phyloP scores from a whole-genome alignment of 805 yeast genomes.

The Kregervanrija delftensis region DNA sequence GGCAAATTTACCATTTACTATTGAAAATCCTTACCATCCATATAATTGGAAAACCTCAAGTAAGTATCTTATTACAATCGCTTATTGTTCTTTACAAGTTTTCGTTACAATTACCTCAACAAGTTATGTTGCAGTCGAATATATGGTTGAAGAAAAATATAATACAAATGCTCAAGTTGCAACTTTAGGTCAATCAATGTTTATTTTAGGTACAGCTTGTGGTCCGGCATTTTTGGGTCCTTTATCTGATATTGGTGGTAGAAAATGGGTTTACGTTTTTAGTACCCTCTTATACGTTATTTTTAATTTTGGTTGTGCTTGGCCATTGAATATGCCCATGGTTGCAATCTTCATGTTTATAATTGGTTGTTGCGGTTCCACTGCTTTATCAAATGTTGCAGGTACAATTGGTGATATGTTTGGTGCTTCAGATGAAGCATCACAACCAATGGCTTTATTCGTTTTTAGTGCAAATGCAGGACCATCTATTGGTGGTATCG shows the following conservation, averaged over 20 bases:
- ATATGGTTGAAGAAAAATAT: constrained; percentile 21
- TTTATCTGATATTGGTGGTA: constrained; percentile 29
- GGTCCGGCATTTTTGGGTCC: constrained; percentile 33
- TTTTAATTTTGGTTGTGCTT: constrained; percentile 30
- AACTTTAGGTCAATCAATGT: constrained; percentile 29
- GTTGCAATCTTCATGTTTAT: constrained; percentile 28
- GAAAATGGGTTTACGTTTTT: constrained; percentile 31
- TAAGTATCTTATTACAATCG: constrained; percentile 20
- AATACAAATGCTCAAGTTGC: constrained; percentile 25
- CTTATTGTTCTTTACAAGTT: constrained; percentile 25
- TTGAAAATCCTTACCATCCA: constrained; percentile 28
- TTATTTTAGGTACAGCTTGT: constrained; percentile 30
- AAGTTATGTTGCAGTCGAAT: constrained; percentile 27
- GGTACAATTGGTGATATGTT: constrained; percentile 32
- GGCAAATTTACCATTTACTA: constrained; percentile 20
- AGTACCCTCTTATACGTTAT: constrained; percentile 23
- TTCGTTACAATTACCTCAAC: constrained; percentile 29
- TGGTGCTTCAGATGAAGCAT: constrained; percentile 28
- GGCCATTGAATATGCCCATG: constrained; percentile 27
- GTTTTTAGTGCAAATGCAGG: constrained; percentile 30
- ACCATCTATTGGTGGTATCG: constrained; percentile 30
- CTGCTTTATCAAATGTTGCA: constrained; percentile 29
- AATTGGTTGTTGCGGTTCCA: constrained; percentile 27
- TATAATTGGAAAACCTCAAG: constrained; percentile 22
- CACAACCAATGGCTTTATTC: constrained; percentile 30